Conservation (phyloP, 768 basidiomycete species). For the Ramaria sp. region DNA sequence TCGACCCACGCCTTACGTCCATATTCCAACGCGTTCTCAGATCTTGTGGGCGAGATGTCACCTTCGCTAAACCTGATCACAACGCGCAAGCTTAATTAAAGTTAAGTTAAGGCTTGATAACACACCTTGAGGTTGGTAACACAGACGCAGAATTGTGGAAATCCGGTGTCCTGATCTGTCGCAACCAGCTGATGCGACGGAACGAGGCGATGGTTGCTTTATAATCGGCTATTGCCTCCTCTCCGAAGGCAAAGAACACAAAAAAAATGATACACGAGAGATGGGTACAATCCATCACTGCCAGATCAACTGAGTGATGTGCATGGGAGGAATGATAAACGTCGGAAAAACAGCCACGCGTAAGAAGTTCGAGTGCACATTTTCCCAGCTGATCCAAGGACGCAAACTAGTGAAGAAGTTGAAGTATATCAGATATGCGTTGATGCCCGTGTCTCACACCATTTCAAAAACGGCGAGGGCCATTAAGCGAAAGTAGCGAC, state of each 20-base stretch:
- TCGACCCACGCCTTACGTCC: too few species aligned
- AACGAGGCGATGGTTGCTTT: too few species aligned
- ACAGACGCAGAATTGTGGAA: too few species aligned
- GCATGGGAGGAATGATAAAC: constrained; percentile 6
- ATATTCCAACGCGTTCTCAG: too few species aligned
- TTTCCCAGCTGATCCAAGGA: constrained; percentile 23
- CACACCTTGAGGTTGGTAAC: too few species aligned
- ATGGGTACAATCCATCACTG: constrained; percentile 35
- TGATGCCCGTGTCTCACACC: constrained; percentile 34
- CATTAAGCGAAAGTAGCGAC: constrained; percentile 14
- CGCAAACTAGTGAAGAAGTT: constrained; percentile 17
- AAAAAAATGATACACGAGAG: constrained; percentile 52
- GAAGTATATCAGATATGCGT: constrained; percentile 33
- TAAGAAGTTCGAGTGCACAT: constrained; percentile 34
- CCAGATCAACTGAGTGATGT: constrained; percentile 19
- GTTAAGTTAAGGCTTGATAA: too few species aligned
- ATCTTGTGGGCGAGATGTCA: too few species aligned
- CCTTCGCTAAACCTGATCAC: too few species aligned
- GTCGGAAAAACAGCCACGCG: constrained; percentile 16
- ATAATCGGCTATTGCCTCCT: constrained; percentile 30
- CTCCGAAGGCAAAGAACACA: constrained; percentile 51
- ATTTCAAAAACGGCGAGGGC: constrained; percentile 8
- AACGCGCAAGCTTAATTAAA: too few species aligned
- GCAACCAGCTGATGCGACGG: too few species aligned
- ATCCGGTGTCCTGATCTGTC: too few species aligned